Base-by-base conservation (phyloP, 345 rosid species). In the Eucalyptus shirleyi region DNA sequence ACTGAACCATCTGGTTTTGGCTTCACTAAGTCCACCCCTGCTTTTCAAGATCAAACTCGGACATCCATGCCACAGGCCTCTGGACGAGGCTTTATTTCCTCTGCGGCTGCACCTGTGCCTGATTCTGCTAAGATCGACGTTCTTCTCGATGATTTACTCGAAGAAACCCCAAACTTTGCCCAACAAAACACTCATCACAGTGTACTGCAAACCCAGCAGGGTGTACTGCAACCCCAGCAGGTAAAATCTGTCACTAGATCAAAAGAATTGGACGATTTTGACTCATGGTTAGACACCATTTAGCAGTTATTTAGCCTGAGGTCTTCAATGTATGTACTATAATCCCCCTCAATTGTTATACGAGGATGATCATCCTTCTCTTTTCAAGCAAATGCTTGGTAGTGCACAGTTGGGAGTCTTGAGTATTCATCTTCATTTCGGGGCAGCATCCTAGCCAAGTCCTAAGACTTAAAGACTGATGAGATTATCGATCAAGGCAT, bases 251-350 rank as follows among this genome's bases (percentile, higher is more conserved):
- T 88, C 60, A 69, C 93, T 5, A 94, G 92, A 88, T 94, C 98
- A 11, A 88, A 91, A 91, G 94, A 92, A 85, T 91, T 96, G 92
- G 95, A 95, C 87, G 99, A 97, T 91, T 97, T 96, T 92, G 96
- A 95, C 91, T 96, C 97, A 23, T 97, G 98, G 99, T 93, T 95
- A 50, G 99, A 96, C 86, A 94, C 97, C 24, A 91, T 97, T 32
- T 87, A 77, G 83, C 83, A 6, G 83, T 77, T 21, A 19, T 21
- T 2, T 77, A 40, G 14, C 45, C 45, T 77, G 83, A 86, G 23
- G 28, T 16, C 45, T 77, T 77, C 16, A 77, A 37, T 40, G 45
- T 40, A 77, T 77, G 47, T 77, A 77, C 83, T 37, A 6, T 37
- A 77, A 21, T 1, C 83, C 45, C 44, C 83, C 47, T 77, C 85